Percentiles rank a stretch among this genome's conserved stretches.
Evolutionary conservation across 2,329 filamentous ascomycete species (phyloP).

Genomic region (Rutstroemia sp.): DNA sequence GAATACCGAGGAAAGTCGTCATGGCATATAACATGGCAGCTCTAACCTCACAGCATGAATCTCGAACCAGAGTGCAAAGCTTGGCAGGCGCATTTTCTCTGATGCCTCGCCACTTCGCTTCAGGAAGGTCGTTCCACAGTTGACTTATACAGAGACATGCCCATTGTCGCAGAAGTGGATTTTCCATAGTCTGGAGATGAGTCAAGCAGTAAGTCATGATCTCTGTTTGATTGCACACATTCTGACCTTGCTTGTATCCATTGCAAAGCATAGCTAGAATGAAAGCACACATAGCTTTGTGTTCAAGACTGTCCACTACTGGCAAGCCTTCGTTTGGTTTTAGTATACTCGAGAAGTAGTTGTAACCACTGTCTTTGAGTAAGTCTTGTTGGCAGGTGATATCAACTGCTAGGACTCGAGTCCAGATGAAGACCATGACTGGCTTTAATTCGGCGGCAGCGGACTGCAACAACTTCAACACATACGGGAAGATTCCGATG

Average conservation of each 20-base stretch:
- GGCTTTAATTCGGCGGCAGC: conserved; percentile 91
- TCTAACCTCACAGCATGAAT: conserved; percentile 85
- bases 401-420: conserved; percentile 89
- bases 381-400: conserved; percentile 88
- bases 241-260: conserved; percentile 84
- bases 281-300: conserved; percentile 98
- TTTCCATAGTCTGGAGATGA: conserved; percentile 79
- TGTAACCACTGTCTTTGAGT: conserved; percentile 93
- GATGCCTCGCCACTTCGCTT: conserved; percentile 96
- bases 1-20: conserved; percentile 89
- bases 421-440: conserved; percentile 99
- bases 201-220: conserved; percentile 82
- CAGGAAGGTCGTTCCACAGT: conserved; percentile 82
- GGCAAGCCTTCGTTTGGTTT: conserved; percentile 78
- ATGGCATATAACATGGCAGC: conserved; percentile 90
- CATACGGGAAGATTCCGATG: conserved; percentile 98
- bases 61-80: conserved; percentile 72
- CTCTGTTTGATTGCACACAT: conserved; percentile 83
- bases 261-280: conserved; percentile 97
- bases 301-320: conserved; percentile 82
- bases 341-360: conserved; percentile 91
- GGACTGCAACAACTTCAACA: conserved; percentile 93
- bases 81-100: conserved; percentile 72
- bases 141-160: conserved; percentile 92
- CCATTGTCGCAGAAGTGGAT: conserved; percentile 87